These are phyloP conservation scores for Globisporangium paddicum DNA, from an alignment of 352 stramenopile genomes.

Conservation along the genomic window DNA sequence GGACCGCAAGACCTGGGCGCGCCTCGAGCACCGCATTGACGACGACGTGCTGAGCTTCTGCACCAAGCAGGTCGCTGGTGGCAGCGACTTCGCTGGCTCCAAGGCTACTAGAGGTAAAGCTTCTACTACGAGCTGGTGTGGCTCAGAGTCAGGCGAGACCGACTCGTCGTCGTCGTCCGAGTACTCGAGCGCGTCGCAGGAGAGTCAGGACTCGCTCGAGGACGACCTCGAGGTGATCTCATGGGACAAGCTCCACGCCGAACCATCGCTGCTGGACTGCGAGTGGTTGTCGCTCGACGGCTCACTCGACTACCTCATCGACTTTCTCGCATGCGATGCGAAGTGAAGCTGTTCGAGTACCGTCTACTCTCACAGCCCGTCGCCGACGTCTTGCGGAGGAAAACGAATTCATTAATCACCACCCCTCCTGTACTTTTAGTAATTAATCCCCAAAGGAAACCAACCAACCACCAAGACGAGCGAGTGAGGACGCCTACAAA, in stretches of 20 bases:
- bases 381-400: too few relatives aligned
- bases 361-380: neutral
- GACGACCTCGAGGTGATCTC: conserved; percentile 1
- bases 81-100: too few relatives aligned
- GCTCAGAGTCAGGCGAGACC: neutral
- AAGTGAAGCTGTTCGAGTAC: neutral
- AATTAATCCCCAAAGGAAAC: neutral
- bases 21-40: conserved; percentile 57
- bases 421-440: neutral
- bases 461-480: neutral
- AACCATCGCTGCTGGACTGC: neutral
- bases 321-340: neutral
- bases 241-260: neutral
- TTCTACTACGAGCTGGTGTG: neutral
- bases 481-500: neutral
- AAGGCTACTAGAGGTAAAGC: neutral
- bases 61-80: neutral
- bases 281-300: conserved; percentile 18
- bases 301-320: conserved; percentile 28
- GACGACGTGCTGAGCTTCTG: conserved; percentile 18
- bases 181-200: neutral
- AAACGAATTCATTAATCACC: neutral
- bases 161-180: conserved; percentile 1
- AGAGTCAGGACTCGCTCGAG: neutral
- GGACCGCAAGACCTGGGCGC: conserved; percentile 25